Evolutionary conservation across 2,329 filamentous ascomycete species (phyloP).

Genomic region (Calonectria multiphialidica): DNA sequence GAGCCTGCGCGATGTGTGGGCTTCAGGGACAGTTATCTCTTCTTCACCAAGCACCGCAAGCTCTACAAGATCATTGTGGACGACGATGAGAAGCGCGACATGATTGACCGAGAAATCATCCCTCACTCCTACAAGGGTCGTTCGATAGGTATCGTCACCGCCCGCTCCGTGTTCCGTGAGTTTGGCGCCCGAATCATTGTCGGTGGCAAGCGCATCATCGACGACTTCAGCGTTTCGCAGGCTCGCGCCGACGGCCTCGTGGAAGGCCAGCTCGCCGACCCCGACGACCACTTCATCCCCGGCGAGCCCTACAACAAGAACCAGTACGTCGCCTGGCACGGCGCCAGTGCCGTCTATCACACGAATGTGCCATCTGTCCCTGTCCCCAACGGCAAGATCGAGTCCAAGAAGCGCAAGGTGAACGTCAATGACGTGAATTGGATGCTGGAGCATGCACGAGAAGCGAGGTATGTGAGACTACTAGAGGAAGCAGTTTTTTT

Average conservation of each 20-base stretch:
- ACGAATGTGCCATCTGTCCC: conserved; percentile 83
- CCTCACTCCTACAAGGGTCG: conserved; percentile 99
- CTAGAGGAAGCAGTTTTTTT: too few species aligned
- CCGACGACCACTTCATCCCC: conserved; percentile 81
- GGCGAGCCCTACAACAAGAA: conserved; percentile 98
- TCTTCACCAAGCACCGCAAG: conserved; percentile 97
- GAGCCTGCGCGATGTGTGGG: conserved; percentile 97
- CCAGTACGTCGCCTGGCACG: conserved; percentile 98
- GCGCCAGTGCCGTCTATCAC: conserved; percentile 95
- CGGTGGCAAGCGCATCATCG: conserved; percentile 84
- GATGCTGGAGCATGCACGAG: conserved; percentile 94
- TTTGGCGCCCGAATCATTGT: conserved; percentile 96
- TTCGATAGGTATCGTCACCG: conserved; percentile 96
- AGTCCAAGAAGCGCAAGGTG: conserved; percentile 86
- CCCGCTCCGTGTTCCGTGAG: conserved; percentile 95
- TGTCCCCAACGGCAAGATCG: conserved; percentile 79
- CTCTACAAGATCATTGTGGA: conserved; percentile 98
- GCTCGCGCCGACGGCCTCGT: conserved; percentile 81
- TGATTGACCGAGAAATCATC: conserved; percentile 95
- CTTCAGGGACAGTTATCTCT: conserved; percentile 97
- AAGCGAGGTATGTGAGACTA: conserved; percentile 76
- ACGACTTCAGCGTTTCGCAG: conserved; percentile 89
- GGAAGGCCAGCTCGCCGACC: conserved; percentile 92
- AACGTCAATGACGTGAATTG: conserved; percentile 95
- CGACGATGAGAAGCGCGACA: conserved; percentile 95